A percentile compares a stretch with the other conserved stretches of the same genome.
phyloP scores from a whole-genome alignment of 352 stramenopile genomes.

The Globisporangium paroecandrum region DNA sequence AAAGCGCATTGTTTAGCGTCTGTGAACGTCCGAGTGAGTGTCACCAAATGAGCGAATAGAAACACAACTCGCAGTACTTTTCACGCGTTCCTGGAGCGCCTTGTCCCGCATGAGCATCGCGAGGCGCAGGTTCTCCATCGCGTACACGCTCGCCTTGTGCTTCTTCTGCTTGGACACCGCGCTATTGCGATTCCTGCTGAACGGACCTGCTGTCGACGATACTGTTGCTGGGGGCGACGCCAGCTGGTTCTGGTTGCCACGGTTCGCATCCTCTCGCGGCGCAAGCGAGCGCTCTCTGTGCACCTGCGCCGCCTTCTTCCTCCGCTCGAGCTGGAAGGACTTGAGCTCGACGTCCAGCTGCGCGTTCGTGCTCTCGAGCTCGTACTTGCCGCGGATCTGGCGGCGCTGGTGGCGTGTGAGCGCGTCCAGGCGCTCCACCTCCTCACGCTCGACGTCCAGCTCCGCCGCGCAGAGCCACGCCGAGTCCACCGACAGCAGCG shows the following conservation, averaged over 20 bases:
- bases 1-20: background rate
- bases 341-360: slow-evolving; percentile 55
- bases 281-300: slow-evolving; percentile 16
- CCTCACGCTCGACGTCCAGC: slow-evolving; percentile 48
- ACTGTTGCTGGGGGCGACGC: slow-evolving; percentile 5
- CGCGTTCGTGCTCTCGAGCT: slow-evolving; percentile 32
- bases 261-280: background rate
- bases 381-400: slow-evolving; percentile 46
- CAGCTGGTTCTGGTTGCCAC: slow-evolving; percentile 1
- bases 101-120: slow-evolving; percentile 42
- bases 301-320: background rate
- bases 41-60: background rate
- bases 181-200: background rate
- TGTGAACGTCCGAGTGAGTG: background rate
- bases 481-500: slow-evolving; percentile 38
- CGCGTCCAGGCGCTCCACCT: slow-evolving; percentile 95
- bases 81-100: slow-evolving; percentile 30
- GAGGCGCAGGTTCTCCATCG: slow-evolving; percentile 62
- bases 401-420: slow-evolving; percentile 89
- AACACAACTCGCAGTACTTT: slow-evolving; percentile 26
- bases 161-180: background rate
- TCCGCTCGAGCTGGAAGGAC: slow-evolving; percentile 39
- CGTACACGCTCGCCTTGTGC: slow-evolving; percentile 39
- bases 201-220: background rate
- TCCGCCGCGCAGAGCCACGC: slow-evolving; percentile 62